Conservation (phyloP, 2,329 filamentous ascomycete species). For the Chrysoporthe deuterocubensis region DNA sequence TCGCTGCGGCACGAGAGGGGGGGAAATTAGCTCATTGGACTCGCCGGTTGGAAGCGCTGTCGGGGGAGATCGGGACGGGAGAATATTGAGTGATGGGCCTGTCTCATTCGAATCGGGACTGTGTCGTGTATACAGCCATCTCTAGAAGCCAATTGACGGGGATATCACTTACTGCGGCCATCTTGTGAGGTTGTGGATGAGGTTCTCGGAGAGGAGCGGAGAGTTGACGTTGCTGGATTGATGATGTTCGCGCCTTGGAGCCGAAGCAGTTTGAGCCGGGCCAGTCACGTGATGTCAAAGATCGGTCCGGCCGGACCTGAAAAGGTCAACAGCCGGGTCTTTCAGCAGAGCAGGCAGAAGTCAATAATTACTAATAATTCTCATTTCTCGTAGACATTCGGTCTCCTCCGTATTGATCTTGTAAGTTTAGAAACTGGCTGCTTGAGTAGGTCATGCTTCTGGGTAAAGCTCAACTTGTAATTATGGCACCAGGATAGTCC, state of each 20-base stretch:
- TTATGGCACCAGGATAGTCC: background rate
- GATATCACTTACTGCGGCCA: conserved; percentile 63
- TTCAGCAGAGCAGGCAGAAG: background rate
- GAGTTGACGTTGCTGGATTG: conserved; percentile 35
- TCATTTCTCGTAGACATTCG: background rate
- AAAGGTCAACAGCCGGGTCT: background rate
- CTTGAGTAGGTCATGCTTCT: background rate
- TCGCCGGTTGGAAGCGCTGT: conserved; percentile 1
- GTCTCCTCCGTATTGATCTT: background rate
- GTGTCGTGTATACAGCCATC: background rate
- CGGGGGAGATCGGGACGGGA: conserved; percentile 13
- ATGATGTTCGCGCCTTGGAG: conserved; percentile 18
- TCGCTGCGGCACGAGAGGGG: conserved; percentile 63
- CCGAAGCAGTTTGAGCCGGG: conserved; percentile 18
- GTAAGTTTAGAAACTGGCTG: background rate
- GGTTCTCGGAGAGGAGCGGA: conserved; percentile 44
- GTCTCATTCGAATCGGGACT: background rate
- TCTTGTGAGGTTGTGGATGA: conserved; percentile 51
- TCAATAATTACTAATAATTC: background rate
- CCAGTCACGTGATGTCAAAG: conserved; percentile 17
- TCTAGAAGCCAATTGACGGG: conserved; percentile 33
- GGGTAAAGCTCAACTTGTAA: background rate
- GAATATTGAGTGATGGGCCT: background rate
- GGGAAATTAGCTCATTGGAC: conserved; percentile 59
- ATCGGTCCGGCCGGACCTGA: background rate